Conservation (phyloP, 148 eudicot genomes). For the Chenopodium quinoa region DNA sequence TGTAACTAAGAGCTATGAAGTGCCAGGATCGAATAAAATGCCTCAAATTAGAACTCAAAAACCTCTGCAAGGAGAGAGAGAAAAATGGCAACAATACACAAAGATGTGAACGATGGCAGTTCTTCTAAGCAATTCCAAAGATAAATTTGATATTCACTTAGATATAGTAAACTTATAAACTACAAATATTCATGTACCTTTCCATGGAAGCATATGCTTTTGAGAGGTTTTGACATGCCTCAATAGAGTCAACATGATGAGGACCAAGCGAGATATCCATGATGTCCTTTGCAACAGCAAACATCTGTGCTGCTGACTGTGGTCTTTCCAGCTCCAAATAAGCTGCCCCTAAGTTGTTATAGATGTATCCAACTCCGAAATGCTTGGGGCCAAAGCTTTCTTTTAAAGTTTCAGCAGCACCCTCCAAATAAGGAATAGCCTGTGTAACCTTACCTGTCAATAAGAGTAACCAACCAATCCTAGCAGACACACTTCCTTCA, state of each 20-base stretch:
- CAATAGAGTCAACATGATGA: constrained; percentile 76
- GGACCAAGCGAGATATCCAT: constrained; percentile 96
- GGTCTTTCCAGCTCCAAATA: constrained; percentile 92
- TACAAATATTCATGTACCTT: constrained; percentile 48
- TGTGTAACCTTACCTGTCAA: constrained; percentile 73
- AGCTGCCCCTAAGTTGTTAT: constrained; percentile 92
- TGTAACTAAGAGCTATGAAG: neutral
- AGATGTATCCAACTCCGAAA: constrained; percentile 79
- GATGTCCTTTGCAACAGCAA: constrained; percentile 86
- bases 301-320: constrained; percentile 90
- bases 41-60: neutral
- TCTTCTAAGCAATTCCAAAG: neutral
- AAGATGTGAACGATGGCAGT: neutral
- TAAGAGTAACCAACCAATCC: constrained; percentile 83
- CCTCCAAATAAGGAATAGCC: constrained; percentile 78
- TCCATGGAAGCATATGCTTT: constrained; percentile 91
- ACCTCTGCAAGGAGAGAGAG: neutral
- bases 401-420: constrained; percentile 75
- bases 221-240: constrained; percentile 84
- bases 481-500: constrained; percentile 71
- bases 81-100: constrained; percentile 9
- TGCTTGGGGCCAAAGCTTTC: constrained; percentile 87
- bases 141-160: neutral
- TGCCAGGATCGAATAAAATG: neutral
- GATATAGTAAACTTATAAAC: neutral